These are phyloP conservation scores for Clarireedia homoeocarpa DNA, from an alignment of 2,329 filamentous ascomycete genomes.

Conservation along the genomic window DNA sequence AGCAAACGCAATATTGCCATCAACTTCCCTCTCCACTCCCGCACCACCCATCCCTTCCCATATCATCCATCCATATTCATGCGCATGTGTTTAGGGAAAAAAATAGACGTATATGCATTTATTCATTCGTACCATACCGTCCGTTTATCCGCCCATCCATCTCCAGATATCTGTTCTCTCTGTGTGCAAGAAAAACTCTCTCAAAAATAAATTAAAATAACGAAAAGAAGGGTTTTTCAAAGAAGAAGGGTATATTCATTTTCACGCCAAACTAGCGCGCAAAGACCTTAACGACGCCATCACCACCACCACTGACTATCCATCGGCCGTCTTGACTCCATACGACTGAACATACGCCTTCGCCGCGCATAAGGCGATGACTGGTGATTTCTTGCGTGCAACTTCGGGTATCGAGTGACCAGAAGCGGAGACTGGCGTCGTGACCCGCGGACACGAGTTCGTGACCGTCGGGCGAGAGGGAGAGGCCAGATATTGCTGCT, in stretches of 20 bases:
- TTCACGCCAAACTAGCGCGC: conserved; percentile 36
- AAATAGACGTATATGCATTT: neutral
- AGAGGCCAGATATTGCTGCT: conserved; percentile 83
- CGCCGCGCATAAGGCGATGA: conserved; percentile 89
- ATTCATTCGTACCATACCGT: too few species aligned
- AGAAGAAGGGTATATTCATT: conserved; percentile 3
- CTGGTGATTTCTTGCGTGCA: conserved; percentile 94
- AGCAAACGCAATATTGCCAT: neutral
- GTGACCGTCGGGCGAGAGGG: conserved; percentile 83
- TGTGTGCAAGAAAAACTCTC: neutral
- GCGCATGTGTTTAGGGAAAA: neutral
- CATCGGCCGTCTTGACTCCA: conserved; percentile 95
- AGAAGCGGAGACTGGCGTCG: conserved; percentile 92
- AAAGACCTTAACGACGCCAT: conserved; percentile 94
- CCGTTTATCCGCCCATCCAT: neutral
- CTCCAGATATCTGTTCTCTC: neutral
- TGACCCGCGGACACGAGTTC: conserved; percentile 95
- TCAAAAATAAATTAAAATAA: neutral
- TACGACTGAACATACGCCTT: conserved; percentile 87
- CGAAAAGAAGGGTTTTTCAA: neutral
- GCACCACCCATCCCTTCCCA: neutral
- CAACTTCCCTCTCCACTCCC: too few species aligned
- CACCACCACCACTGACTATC: conserved; percentile 89
- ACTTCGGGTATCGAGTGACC: conserved; percentile 89
- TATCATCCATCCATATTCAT: neutral